Conservation (phyloP, 768 basidiomycete species). For the Macrocybe gigantea region DNA sequence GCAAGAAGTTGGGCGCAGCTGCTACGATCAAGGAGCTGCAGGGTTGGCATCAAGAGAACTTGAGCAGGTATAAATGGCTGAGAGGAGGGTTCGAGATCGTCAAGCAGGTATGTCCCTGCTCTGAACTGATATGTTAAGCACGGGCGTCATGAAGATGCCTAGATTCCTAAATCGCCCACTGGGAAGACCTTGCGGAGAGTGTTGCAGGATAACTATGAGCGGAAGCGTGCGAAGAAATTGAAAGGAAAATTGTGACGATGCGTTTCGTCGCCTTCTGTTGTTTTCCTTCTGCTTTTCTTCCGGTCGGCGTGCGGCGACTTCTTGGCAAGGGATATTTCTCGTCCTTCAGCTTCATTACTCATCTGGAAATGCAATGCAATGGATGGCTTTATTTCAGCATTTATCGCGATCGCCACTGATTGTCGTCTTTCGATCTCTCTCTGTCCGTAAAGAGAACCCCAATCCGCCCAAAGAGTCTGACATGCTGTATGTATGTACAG, state of each 20-base stretch:
- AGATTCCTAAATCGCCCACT: conserved; percentile 74
- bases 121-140: not conserved
- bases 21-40: conserved; percentile 43
- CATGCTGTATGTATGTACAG: no score
- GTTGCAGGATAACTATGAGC: conserved; percentile 55
- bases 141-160: not conserved
- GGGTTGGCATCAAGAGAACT: conserved; percentile 51
- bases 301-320: no score
- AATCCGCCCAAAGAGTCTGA: no score
- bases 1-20: conserved; percentile 40
- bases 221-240: conserved; percentile 16
- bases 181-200: conserved; percentile 65
- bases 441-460: no score
- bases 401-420: no score
- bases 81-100: conserved; percentile 68
- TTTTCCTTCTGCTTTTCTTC: not conserved
- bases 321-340: no score
- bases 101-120: conserved; percentile 39
- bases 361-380: no score
- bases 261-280: not conserved
- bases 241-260: conserved; percentile 25
- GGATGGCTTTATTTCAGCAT: no score
- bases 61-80: conserved; percentile 76
- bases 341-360: no score
- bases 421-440: no score